Evolutionary conservation across 768 basidiomycete genomes (phyloP), one percentile per base, ranked within the genome.

Genomic region (Kwoniella newhampshirensis): DNA sequence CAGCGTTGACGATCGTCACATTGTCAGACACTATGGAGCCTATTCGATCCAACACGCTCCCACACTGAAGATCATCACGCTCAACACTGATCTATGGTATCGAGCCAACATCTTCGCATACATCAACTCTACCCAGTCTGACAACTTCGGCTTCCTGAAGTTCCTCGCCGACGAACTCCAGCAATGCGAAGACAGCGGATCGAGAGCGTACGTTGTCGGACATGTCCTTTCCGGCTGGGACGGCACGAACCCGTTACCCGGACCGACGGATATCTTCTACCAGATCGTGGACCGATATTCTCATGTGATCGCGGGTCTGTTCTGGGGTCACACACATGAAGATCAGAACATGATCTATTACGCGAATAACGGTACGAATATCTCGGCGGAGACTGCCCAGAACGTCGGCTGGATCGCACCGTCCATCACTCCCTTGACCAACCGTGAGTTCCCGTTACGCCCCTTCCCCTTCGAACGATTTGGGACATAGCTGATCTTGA

Each of bases 141-240:
- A 89, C 73, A 79, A 79, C 37, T 88, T 86, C 41, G 87, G 87
- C 20, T 86, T 88, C 84, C 78, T 89, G 64, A 80, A 86, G 35
- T 88, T 87, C 76, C 66, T 89, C 61, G 88, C 87, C 5, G 84
- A 87, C 57, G 86, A 89, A 70, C 77, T 89, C 13, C 87, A 89
- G 72, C 84, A 80, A 50, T 87, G 87, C 7, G 88, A 89, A 74
- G 87, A 89, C 67, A 80, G 81, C 20, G 85, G 28, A 43, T 37
- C 65, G 80, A 36, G 35, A 81, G 82, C 78, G 9, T 82, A 81
- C 80, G 79, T 82, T 42, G 42, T 82, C 5, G 84, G 84, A 1
- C 84, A 85, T 60, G 84, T 86, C 25, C 61, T 81, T 25, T 79
- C 77, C 21, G 85, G 85, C 4, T 85, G 87, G 71, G 88, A 89